Evolutionary conservation across 1,284 basidiomycete species (phyloP).

Genomic region (Austroboletus novae-zelandiae): DNA sequence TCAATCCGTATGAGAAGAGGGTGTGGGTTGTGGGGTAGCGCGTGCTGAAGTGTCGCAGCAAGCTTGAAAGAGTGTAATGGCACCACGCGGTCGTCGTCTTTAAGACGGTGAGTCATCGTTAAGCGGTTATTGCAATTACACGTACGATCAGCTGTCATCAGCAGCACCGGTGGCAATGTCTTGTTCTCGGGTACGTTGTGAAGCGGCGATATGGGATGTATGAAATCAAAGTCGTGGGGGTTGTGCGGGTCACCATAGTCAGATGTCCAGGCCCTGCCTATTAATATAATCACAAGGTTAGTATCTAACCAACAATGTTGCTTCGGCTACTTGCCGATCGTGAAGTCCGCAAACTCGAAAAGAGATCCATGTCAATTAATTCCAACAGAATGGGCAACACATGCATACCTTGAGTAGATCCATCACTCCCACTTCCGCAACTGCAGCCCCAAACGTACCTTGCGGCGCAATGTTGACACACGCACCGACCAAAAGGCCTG

Average conservation of each 20-base stretch:
- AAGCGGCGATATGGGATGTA: constrained; percentile 72
- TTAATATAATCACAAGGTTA: constrained; percentile 4
- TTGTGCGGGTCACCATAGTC: constrained; percentile 82
- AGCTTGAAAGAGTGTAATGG: constrained; percentile 82
- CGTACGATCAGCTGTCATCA: constrained; percentile 79
- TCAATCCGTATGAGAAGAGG: constrained; percentile 76
- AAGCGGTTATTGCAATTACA: constrained; percentile 9
- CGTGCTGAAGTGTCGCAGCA: constrained; percentile 70
- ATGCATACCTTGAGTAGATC: constrained; percentile 71
- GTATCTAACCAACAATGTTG: neutral
- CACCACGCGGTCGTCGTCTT: constrained; percentile 82
- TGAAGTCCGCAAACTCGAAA: constrained; percentile 69
- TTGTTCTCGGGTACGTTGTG: constrained; percentile 68
- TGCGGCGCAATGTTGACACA: constrained; percentile 79
- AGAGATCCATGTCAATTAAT: constrained; percentile 6
- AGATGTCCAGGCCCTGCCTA: constrained; percentile 72
- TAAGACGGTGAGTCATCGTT: constrained; percentile 4
- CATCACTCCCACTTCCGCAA: constrained; percentile 79
- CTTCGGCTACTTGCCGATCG: constrained; percentile 50
- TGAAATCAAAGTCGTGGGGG: constrained; percentile 79
- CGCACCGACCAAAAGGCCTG: constrained; percentile 75
- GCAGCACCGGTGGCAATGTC: constrained; percentile 62
- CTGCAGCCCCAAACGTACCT: constrained; percentile 75
- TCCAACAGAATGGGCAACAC: neutral
- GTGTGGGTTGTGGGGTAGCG: constrained; percentile 58